Evolutionary conservation across 2,329 filamentous ascomycete genomes (phyloP).

Genomic region (Penicillium janthinellum): DNA sequence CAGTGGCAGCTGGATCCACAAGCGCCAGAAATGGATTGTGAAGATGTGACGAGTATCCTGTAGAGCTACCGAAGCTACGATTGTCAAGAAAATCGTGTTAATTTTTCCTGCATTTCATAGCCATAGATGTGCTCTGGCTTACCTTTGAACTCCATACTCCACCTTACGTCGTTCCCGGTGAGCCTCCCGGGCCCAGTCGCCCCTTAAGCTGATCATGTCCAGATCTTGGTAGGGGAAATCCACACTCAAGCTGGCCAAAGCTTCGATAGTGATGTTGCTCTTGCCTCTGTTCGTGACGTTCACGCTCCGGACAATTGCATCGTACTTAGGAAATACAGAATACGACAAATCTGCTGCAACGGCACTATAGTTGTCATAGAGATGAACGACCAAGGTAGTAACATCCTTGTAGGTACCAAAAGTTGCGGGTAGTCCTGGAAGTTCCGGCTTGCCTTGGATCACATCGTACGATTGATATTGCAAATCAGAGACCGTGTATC

Average conservation of each 20-base stretch:
- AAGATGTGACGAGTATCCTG: constrained; percentile 64
- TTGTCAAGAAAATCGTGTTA: neutral
- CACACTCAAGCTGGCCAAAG: constrained; percentile 62
- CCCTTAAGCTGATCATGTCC: constrained; percentile 63
- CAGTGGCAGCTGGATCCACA: constrained; percentile 59
- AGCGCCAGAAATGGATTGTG: constrained; percentile 67
- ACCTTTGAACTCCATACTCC: constrained; percentile 60
- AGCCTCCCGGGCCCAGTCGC: constrained; percentile 65
- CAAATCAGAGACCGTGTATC: constrained; percentile 62
- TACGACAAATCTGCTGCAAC: constrained; percentile 63
- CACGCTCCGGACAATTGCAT: constrained; percentile 64
- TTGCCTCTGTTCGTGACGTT: constrained; percentile 62
- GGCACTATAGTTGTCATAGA: constrained; percentile 62
- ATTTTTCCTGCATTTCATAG: neutral
- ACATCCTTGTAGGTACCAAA: constrained; percentile 60
- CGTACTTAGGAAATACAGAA: constrained; percentile 63
- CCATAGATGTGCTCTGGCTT: constrained; percentile 22
- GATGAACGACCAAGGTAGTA: constrained; percentile 59
- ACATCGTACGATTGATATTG: constrained; percentile 61
- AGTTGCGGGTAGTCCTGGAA: constrained; percentile 61
- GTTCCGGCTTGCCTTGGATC: constrained; percentile 56
- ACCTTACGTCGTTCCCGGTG: constrained; percentile 58
- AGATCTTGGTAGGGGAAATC: constrained; percentile 63
- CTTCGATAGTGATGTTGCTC: constrained; percentile 56
- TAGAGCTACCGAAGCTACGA: constrained; percentile 56